Base-by-base conservation (phyloP, 2,329 filamentous ascomycete genomes). In the Cercospora brassicicola region DNA sequence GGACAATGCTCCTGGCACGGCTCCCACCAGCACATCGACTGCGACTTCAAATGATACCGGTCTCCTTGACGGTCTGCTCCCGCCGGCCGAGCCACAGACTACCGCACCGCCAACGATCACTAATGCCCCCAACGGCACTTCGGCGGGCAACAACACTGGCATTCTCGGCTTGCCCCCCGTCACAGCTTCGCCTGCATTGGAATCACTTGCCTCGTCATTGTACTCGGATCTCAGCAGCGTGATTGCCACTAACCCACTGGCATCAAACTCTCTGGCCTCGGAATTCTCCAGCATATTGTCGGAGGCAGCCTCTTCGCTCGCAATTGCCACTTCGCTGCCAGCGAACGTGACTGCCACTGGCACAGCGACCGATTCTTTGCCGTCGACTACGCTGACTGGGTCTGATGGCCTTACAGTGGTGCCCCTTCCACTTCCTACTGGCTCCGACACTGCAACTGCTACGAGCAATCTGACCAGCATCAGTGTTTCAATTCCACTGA, bases 231-330 rank as follows among this genome's bases (percentile, higher is more conserved):
- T 78, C 3, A 74, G 75, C 8, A 75, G 74, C 42, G 71, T 77
- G 18, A 72, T 71, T 9, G 75, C 75, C 2, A 77, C 76, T 26
- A 72, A 77, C 62, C 66, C 73, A 48, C 71, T 64, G 6, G 68
- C 73, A 9, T 73, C 76, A 0, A 69, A 67, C 45, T 75, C 74
- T 13, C 53, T 77, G 45, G 72, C 75, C 4, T 75, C 76, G 0
- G 72, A 73, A 30, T 71, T 74, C 62, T 77, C 76, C 4, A 76
- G 74, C 64, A 72, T 77, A 13, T 62, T 77, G 20, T 76, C 76
- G 2, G 76, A 73, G 59, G 76, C 74, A 23, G 72, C 74, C 11
- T 73, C 76, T 9, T 75, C 76, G n/a, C 53, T 67, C 57, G 66
- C 69, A 26, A 18, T 64, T 51, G 31, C 62, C 28, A 67, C 67